Conservation (phyloP, 2,329 filamentous ascomycete genomes). For the Pseudogymnoascus sp. region DNA sequence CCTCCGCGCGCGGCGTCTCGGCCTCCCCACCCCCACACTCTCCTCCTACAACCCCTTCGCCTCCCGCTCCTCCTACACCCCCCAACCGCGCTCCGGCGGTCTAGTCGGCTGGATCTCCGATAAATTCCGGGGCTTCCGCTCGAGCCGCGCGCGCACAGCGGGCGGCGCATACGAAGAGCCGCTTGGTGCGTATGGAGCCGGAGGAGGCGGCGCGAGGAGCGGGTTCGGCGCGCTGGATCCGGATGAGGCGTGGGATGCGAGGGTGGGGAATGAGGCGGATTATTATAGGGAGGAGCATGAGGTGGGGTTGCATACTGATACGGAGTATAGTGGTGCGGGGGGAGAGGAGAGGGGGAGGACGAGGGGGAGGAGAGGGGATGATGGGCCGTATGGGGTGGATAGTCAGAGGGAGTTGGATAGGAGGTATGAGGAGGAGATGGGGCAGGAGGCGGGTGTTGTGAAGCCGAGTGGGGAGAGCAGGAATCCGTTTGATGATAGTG, state of each 20-base stretch:
- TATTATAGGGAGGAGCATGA: constrained; percentile 70
- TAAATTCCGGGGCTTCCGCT: constrained; percentile 54
- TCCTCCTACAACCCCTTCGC: constrained; percentile 65
- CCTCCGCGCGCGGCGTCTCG: constrained; percentile 62
- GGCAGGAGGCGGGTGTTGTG: constrained; percentile 22
- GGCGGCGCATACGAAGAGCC: constrained; percentile 63
- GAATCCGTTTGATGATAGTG: constrained; percentile 65
- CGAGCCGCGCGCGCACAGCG: constrained; percentile 57
- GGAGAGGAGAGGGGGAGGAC: constrained; percentile 36
- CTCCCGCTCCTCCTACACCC: constrained; percentile 35
- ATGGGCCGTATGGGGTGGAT: constrained; percentile 31
- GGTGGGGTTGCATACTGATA: constrained; percentile 43
- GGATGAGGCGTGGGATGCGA: constrained; percentile 78
- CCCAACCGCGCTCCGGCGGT: constrained; percentile 51
- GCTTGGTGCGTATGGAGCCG: constrained; percentile 31
- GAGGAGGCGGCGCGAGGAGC: constrained; percentile 36
- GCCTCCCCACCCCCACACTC: constrained; percentile 63
- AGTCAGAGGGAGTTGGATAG: constrained; percentile 36
- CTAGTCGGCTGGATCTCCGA: constrained; percentile 66
- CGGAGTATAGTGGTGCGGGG: constrained; percentile 31
- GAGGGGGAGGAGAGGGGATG: constrained; percentile 31
- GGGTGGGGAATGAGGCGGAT: constrained; percentile 67
- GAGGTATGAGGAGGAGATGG: constrained; percentile 40
- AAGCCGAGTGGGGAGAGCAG: neutral
- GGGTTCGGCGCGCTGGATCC: constrained; percentile 66